Conservation (phyloP, 352 stramenopile genomes). For the Globisporangium barbulae region DNA sequence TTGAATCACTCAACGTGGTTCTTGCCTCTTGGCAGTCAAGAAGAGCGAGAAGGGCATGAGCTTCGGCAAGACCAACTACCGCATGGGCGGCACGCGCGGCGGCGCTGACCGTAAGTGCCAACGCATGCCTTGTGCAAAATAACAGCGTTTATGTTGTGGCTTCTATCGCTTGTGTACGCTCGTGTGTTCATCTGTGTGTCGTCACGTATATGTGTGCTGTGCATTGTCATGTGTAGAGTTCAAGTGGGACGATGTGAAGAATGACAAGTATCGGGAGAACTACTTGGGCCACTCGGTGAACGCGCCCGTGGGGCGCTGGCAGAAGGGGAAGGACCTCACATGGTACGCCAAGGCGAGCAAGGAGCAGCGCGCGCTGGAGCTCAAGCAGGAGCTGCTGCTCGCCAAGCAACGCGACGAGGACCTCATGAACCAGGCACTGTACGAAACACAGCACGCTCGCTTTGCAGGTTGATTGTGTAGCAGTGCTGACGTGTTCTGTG, state of each 20-base stretch:
- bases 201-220: slow-evolving; percentile 1
- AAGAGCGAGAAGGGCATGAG: slow-evolving; percentile 44
- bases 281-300: slow-evolving; percentile 89
- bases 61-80: slow-evolving; percentile 86
- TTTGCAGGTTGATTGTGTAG: neutral
- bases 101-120: slow-evolving; percentile 76
- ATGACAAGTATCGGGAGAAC: slow-evolving; percentile 91
- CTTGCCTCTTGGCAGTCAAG: neutral
- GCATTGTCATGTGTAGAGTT: slow-evolving; percentile 52
- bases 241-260: slow-evolving; percentile 94
- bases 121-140: neutral
- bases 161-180: neutral
- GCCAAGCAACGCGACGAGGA: slow-evolving; percentile 86
- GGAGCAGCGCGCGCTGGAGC: slow-evolving; percentile 40
- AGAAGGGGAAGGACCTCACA: slow-evolving; percentile 87
- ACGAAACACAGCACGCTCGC: slow-evolving; percentile 16
- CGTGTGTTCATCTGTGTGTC: neutral
- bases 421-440: slow-evolving; percentile 88
- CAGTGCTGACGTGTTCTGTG: neutral
- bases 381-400: slow-evolving; percentile 61
- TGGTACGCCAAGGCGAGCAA: slow-evolving; percentile 87
- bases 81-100: slow-evolving; percentile 79
- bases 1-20: neutral
- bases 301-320: slow-evolving; percentile 86
- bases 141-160: neutral